Base-by-base conservation (phyloP, 305 asterid species). In the Caryopteris hybrid region DNA sequence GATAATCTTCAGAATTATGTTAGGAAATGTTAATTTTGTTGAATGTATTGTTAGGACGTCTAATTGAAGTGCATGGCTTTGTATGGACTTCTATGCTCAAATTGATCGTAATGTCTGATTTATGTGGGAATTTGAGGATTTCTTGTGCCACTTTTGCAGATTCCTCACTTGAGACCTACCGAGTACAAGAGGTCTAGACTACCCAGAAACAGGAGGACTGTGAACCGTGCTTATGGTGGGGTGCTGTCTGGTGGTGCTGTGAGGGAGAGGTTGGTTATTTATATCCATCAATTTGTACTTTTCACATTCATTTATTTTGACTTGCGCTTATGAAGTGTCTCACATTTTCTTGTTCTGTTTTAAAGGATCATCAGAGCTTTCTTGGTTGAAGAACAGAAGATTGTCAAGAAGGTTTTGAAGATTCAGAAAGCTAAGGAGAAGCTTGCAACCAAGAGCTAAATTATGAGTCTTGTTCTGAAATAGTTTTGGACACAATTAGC, bases 131-230 rank as follows among this genome's bases (percentile, higher is more conserved):
- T 18, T 29, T 18, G 12, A 61, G 4, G 3, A 12, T 6, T 6
- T 47, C 1, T 0, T 23, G 21, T 75, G 7, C 1, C 11, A 2
- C 22, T 14, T 53, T 16, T 68, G 51, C 77, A 83, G 86, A 77
- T 81, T 75, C 86, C 89, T 54, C 89, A 81, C 72, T 67, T 84
- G 80, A 81, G 89, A 80, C 85, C 85, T 56, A 73, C 82, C 8
- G 86, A 84, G 76, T 84, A 84, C 77, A 84, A 81, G 79, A 78
- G 90, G 78, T 75, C 87, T 55, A 78, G 90, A 53, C 78, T 84
- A 16, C 23, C 87, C 46, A 80, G 87, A 42, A 82, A 80, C 65
- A 69, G 84, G 25, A 85, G 90, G 80, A 85, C 86, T 17, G 84
- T 82, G 3, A 82, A 80, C 64, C 87, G 90, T 63, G 55, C 90